These are phyloP conservation scores for Starmerella khaoyaiensis DNA, from an alignment of 805 yeast species.

Conservation along the genomic window DNA sequence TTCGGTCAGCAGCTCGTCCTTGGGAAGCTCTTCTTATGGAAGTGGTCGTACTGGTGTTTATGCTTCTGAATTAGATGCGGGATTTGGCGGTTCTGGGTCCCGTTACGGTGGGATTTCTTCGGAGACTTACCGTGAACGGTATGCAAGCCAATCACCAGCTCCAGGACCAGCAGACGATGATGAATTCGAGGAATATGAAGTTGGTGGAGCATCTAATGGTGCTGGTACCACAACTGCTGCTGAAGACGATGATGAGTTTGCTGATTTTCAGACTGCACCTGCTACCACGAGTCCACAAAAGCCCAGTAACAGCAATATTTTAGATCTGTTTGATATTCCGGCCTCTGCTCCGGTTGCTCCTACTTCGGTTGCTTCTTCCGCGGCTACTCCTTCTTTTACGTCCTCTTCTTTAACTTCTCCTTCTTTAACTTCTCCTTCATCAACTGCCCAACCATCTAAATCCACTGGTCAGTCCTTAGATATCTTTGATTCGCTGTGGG, in stretches of 20 bases:
- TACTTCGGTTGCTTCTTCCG: slow-evolving; percentile 4
- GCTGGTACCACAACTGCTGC: not conserved
- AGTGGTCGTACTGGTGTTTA: slow-evolving; percentile 1
- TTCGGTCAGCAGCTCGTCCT: slow-evolving; percentile 32
- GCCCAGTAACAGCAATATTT: slow-evolving; percentile 15
- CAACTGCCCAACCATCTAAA: slow-evolving; percentile 10
- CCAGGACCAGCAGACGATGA: slow-evolving; percentile 24
- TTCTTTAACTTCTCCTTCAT: slow-evolving; percentile 12
- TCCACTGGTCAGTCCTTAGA: slow-evolving; percentile 24
- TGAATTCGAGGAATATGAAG: slow-evolving; percentile 32
- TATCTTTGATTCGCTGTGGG: slow-evolving; percentile 33
- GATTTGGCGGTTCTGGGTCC: slow-evolving; percentile 21
- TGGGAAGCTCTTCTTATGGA: slow-evolving; percentile 20
- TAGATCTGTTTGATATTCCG: slow-evolving; percentile 21
- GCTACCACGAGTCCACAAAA: slow-evolving; percentile 17
- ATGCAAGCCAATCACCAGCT: slow-evolving; percentile 26
- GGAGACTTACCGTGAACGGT: slow-evolving; percentile 21
- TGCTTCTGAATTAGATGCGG: not conserved
- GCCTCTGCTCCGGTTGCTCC: slow-evolving; percentile 8
- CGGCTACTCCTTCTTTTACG: slow-evolving; percentile 6
- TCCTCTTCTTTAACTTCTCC: slow-evolving; percentile 15
- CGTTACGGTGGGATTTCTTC: slow-evolving; percentile 29
- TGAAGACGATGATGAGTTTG: slow-evolving; percentile 48
- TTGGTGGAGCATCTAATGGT: slow-evolving; percentile 9
- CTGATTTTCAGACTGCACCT: slow-evolving; percentile 50